A percentile compares a stretch with the other conserved stretches of the same genome.
Evolutionary conservation across 108 stramenopile species (phyloP).

Genomic region (Conticribra weissflogii): DNA sequence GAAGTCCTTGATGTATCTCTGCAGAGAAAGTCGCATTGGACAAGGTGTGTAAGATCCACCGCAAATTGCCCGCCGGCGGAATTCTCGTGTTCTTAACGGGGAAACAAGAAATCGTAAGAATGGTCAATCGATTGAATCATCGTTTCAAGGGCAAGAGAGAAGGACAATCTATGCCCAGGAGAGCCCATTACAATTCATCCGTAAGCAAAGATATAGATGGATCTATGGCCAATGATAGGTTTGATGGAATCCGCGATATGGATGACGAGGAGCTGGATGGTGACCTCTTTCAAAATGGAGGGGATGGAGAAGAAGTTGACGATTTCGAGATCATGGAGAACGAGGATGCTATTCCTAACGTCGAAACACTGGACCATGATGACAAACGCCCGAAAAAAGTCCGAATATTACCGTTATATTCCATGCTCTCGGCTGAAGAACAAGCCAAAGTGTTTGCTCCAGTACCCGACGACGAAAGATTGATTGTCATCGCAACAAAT

Average conservation of each 20-base stretch:
- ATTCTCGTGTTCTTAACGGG: slow-evolving; percentile 98
- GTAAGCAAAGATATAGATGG: slow-evolving; percentile 38
- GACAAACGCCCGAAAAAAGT: slow-evolving; percentile 64
- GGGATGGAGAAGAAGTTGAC: slow-evolving; percentile 49
- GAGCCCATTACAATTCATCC: slow-evolving; percentile 8
- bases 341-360: slow-evolving; percentile 3
- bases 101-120: slow-evolving; percentile 88
- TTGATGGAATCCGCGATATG: slow-evolving; percentile 70
- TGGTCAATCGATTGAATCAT: slow-evolving; percentile 71
- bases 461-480: slow-evolving; percentile 85
- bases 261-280: slow-evolving; percentile 90
- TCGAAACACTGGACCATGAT: slow-evolving; percentile 33
- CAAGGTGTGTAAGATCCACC: slow-evolving; percentile 90
- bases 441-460: slow-evolving; percentile 92
- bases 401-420: slow-evolving; percentile 91
- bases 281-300: slow-evolving; percentile 51
- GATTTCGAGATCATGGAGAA: slow-evolving; percentile 27
- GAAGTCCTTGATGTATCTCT: neutral
- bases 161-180: slow-evolving; percentile 4
- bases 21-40: slow-evolving; percentile 74
- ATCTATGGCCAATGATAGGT: slow-evolving; percentile 24
- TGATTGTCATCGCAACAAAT: slow-evolving; percentile 97
- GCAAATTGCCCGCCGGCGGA: slow-evolving; percentile 89
- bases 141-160: slow-evolving; percentile 30
- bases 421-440: slow-evolving; percentile 90